phyloP scores from a whole-genome alignment of 805 yeast genomes.

The Pichia membranifaciens region DNA sequence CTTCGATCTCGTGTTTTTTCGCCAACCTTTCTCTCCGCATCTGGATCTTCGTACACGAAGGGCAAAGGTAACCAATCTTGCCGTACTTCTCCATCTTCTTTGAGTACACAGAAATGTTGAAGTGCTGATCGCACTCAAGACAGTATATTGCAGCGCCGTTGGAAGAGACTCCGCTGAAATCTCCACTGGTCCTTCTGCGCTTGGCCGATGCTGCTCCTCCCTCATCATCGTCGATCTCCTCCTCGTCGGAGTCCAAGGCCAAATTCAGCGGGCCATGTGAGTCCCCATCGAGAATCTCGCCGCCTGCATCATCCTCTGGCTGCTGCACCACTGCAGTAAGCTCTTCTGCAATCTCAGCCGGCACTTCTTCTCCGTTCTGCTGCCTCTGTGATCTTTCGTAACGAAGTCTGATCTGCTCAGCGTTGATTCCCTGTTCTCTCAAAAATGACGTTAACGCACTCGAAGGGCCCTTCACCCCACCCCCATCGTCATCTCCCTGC shows the following conservation, averaged over 20 bases:
- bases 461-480: constrained; percentile 52
- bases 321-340: too few relatives aligned
- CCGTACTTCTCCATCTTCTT: constrained; percentile 40
- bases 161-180: neutral
- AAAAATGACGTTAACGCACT: constrained; percentile 88
- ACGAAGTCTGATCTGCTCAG: constrained; percentile 61
- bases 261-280: neutral
- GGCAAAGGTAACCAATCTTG: constrained; percentile 61
- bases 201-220: constrained; percentile 2
- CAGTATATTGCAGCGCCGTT: constrained; percentile 37
- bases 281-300: too few relatives aligned
- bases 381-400: constrained; percentile 32
- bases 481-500: constrained; percentile 2
- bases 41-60: constrained; percentile 46
- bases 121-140: constrained; percentile 53
- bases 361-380: constrained; percentile 18
- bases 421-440: constrained; percentile 82
- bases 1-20: constrained; percentile 50
- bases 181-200: constrained; percentile 11
- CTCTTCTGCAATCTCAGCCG: constrained; percentile 23
- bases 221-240: constrained; percentile 9
- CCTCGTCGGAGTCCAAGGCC: constrained; percentile 14
- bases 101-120: constrained; percentile 63
- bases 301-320: too few relatives aligned
- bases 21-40: constrained; percentile 39